A percentile compares a stretch with the other conserved stretches of the same genome.
phyloP scores from a whole-genome alignment of 768 basidiomycete genomes.

The Russula brevipes region DNA sequence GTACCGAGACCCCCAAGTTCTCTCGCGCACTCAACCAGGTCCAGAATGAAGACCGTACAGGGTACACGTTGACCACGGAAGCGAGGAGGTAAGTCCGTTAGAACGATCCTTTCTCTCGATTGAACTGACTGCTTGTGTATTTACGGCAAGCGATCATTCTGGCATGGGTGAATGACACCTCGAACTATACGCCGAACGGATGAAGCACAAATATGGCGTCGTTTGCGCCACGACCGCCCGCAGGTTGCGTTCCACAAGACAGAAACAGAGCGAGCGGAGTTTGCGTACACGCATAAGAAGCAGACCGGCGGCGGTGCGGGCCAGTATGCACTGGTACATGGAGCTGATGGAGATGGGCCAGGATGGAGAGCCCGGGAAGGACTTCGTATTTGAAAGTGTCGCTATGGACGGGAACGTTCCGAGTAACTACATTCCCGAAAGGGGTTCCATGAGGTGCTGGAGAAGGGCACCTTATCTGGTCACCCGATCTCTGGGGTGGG shows the following conservation, averaged over 20 bases:
- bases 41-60: conserved; percentile 98
- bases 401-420: conserved; percentile 94
- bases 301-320: conserved; percentile 90
- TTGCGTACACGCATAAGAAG: conserved; percentile 95
- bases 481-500: conserved; percentile 82
- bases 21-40: conserved; percentile 95
- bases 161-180: conserved; percentile 99
- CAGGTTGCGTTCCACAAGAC: conserved; percentile 96
- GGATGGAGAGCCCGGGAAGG: conserved; percentile 77
- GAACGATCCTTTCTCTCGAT: background rate
- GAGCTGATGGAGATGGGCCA: conserved; percentile 86
- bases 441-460: conserved; percentile 93
- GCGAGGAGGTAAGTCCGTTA: conserved; percentile 67
- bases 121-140: background rate
- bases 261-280: conserved; percentile 73
- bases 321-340: conserved; percentile 84
- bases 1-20: conserved; percentile 92
- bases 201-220: conserved; percentile 95
- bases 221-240: conserved; percentile 92
- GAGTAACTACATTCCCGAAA: conserved; percentile 88
- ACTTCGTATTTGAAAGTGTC: conserved; percentile 74
- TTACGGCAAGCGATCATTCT: conserved; percentile 90
- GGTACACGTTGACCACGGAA: conserved; percentile 90
- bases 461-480: conserved; percentile 74
- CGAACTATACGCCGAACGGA: conserved; percentile 98